These are phyloP conservation scores for Extremus antarcticus DNA, from an alignment of 495 filamentous ascomycete species.

Conservation along the genomic window DNA sequence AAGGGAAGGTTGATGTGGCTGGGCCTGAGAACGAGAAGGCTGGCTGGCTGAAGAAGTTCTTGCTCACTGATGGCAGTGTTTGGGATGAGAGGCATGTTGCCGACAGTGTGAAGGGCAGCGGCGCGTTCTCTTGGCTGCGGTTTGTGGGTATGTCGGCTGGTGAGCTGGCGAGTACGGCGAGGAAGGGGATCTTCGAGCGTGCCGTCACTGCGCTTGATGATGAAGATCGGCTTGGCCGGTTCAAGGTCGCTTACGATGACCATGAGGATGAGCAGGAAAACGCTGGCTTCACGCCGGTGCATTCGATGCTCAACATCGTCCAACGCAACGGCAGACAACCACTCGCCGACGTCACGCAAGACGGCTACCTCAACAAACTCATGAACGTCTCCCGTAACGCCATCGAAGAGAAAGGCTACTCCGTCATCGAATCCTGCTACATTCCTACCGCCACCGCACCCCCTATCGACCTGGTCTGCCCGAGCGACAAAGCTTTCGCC, in stretches of 20 bases:
- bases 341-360: constrained; percentile 56
- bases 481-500: constrained; percentile 50
- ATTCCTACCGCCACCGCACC: constrained; percentile 70
- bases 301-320: constrained; percentile 70
- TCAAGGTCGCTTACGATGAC: constrained; percentile 53
- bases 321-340: constrained; percentile 56
- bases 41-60: constrained; percentile 64
- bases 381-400: constrained; percentile 64
- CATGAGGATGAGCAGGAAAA: constrained; percentile 52
- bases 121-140: constrained; percentile 80
- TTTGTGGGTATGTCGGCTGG: constrained; percentile 68
- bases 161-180: constrained; percentile 57
- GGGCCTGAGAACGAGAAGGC: constrained; percentile 62
- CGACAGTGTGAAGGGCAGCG: constrained; percentile 41
- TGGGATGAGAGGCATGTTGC: constrained; percentile 73
- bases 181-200: constrained; percentile 52
- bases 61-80: constrained; percentile 74
- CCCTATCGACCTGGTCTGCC: constrained; percentile 68
- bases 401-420: constrained; percentile 59
- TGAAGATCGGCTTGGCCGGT: constrained; percentile 36
- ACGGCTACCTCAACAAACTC: constrained; percentile 62
- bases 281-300: constrained; percentile 46
- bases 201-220: constrained; percentile 42
- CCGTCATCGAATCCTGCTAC: constrained; percentile 68
- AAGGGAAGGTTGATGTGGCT: constrained; percentile 63